Evolutionary conservation across 495 filamentous ascomycete species (phyloP), one percentile per base, ranked within the genome.

Genomic region (Tuber aestivum): DNA sequence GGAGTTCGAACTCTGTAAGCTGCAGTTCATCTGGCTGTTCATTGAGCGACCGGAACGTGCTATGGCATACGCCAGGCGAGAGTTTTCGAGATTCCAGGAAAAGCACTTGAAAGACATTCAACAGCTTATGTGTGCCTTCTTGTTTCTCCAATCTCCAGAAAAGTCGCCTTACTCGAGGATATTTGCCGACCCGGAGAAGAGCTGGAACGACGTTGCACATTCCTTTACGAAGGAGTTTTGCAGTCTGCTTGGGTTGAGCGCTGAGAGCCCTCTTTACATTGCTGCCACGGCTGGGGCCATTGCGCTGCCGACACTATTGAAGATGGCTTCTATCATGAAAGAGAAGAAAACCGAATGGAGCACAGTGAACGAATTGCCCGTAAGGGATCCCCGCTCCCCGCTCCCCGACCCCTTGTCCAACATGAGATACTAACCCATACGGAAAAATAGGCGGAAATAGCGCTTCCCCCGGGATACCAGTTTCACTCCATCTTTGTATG

Each of bases 401-500:
- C 4, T 12, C 32, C 32, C 56, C 32, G 27, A n/a, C n/a, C n/a
- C n/a, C n/a, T n/a, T n/a, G 27, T 35, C 35, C 35, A 65, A 35
- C 27, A 14, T 27, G 27, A 18, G 16, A 32, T 72, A 38, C 37
- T 75, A 27, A 75, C 35, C 27, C 16, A 27, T 65, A 65, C 8
- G 56, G 56, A 35, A 65, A 71, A n/a, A 27, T 76, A 91, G 90
- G 91, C 96, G 74, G 95, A 97, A 85, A 96, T 95, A 1, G 91
- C 95, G 0, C 88, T 99, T 0, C 95, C 95, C 0, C 87, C 89
- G 32, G 89, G 89, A 50, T 97, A 96, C 86, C 88, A 93, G 70
- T 99, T 95, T 87, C 95, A 99, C 84, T 91, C 90, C 68, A 97
- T 99, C 81, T 98, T 99, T 81, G 95, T 99, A 42, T 99, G 95